phyloP scores from a whole-genome alignment of 768 basidiomycete genomes.

The Clavaria fumosa region DNA sequence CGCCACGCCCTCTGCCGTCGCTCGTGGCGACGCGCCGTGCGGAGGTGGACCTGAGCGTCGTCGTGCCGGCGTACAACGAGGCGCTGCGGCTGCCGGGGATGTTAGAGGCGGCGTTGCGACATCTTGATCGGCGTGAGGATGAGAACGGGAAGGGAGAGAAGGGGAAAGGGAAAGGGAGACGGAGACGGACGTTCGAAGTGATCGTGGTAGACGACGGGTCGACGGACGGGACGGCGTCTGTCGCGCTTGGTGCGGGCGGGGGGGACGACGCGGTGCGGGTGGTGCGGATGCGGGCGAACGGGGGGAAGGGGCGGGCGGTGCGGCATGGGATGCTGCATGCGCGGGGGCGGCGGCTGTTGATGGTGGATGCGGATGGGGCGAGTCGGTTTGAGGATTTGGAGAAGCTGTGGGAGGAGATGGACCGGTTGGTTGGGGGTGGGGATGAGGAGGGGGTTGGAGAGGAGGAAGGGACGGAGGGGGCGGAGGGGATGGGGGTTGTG shows the following conservation, averaged over 20 bases:
- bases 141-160: too few species aligned
- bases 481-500: conserved; percentile 42
- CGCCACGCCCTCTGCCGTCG: conserved; percentile 38
- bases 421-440: conserved; percentile 34
- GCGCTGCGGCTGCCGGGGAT: conserved; percentile 67
- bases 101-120: conserved; percentile 60
- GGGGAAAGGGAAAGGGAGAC: too few species aligned
- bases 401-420: conserved; percentile 61
- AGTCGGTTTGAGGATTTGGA: conserved; percentile 79
- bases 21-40: conserved; percentile 41
- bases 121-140: conserved; percentile 32
- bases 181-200: conserved; percentile 54
- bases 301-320: conserved; percentile 89
- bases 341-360: conserved; percentile 62
- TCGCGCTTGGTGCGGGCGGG: conserved; percentile 46
- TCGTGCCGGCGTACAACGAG: conserved; percentile 91
- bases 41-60: conserved; percentile 57
- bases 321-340: conserved; percentile 80
- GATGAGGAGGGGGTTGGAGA: conserved; percentile 65
- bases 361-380: conserved; percentile 93
- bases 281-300: conserved; percentile 61
- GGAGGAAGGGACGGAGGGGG: conserved; percentile 41
- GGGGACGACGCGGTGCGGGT: conserved; percentile 53
- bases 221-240: conserved; percentile 51
- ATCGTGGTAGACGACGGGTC: conserved; percentile 88